Conservation (phyloP, 305 asterid genomes). For the Fraxinus sp. region DNA sequence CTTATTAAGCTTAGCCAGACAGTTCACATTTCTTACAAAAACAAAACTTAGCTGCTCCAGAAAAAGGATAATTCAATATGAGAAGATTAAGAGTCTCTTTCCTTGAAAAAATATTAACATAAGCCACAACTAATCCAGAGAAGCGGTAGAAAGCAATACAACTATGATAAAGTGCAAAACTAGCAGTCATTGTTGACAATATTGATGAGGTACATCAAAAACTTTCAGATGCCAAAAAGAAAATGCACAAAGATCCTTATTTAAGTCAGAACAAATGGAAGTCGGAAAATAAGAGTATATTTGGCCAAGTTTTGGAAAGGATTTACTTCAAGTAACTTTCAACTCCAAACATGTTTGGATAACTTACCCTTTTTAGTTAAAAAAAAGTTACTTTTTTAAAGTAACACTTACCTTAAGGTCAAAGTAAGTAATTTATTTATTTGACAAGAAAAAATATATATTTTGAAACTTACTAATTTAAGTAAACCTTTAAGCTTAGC, state of each 20-base stretch:
- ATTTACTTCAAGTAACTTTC: not conserved
- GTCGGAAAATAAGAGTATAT: not conserved
- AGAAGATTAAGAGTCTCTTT: not conserved
- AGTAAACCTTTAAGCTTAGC: not conserved
- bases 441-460: not conserved
- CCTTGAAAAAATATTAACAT: not conserved
- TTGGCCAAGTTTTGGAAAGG: not conserved
- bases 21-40: not conserved
- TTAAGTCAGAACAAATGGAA: constrained; percentile 18
- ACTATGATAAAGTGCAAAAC: not conserved
- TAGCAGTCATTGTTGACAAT: not conserved
- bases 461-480: not conserved
- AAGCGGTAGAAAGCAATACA: not conserved
- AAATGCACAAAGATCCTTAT: not conserved
- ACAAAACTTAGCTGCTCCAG: not conserved
- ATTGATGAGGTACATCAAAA: not conserved
- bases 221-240: not conserved
- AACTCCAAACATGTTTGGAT: not conserved
- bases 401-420: not conserved
- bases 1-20: not conserved
- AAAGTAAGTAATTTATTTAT: not conserved
- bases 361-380: not conserved
- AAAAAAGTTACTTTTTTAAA: not conserved
- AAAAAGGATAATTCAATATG: not conserved
- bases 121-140: not conserved